Evolutionary conservation across 1,284 basidiomycete genomes (phyloP).

Genomic region (Stygiomarasmius scandens): DNA sequence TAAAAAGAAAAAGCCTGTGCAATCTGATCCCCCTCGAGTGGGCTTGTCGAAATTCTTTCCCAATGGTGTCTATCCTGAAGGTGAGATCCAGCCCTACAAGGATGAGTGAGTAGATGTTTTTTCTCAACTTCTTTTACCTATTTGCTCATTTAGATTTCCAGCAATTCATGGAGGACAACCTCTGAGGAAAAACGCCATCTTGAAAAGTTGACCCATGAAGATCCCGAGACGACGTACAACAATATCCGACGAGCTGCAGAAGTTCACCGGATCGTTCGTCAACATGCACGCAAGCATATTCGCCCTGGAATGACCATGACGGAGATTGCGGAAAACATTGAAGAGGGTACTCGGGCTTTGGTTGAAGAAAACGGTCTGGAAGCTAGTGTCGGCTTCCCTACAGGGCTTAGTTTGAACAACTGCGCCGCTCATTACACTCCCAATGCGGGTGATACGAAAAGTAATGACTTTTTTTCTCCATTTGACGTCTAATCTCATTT

Average conservation of each 20-base stretch:
- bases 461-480: constrained; percentile 46
- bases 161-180: constrained; percentile 86
- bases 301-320: constrained; percentile 95
- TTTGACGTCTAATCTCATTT: background rate
- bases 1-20: constrained; percentile 81
- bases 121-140: background rate
- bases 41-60: constrained; percentile 91
- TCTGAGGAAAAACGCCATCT: constrained; percentile 89
- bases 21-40: constrained; percentile 93
- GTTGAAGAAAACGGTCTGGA: constrained; percentile 92
- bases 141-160: constrained; percentile 31
- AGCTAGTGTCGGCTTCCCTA: constrained; percentile 94
- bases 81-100: constrained; percentile 91
- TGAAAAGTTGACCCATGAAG: constrained; percentile 78
- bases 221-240: constrained; percentile 84
- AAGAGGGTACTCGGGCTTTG: constrained; percentile 87
- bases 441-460: constrained; percentile 89
- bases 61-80: constrained; percentile 86
- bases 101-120: constrained; percentile 66
- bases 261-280: constrained; percentile 93
- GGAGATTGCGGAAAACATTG: constrained; percentile 93
- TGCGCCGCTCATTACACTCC: constrained; percentile 98
- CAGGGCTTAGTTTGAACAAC: constrained; percentile 91
- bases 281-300: constrained; percentile 82
- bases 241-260: constrained; percentile 91